These are phyloP conservation scores for Vaccinium macrocarpon DNA, from an alignment of 148 eudicot genomes.

Conservation along the genomic window DNA sequence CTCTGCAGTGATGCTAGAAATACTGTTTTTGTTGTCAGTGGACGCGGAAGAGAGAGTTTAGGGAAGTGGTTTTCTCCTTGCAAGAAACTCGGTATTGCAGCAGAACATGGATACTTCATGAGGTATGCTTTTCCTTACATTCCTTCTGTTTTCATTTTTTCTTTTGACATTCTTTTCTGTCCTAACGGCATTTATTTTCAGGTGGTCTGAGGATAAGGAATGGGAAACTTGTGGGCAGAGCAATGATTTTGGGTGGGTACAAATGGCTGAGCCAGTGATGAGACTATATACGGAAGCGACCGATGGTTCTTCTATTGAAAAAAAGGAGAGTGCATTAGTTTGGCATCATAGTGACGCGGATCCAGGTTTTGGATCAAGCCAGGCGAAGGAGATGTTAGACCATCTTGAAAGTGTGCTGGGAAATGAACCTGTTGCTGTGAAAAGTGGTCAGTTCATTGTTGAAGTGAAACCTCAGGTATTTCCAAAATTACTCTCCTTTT, in stretches of 20 bases:
- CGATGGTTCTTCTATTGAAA: slow-evolving; percentile 45
- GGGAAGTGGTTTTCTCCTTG: slow-evolving; percentile 52
- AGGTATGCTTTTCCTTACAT: slow-evolving; percentile 24
- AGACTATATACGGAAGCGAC: slow-evolving; percentile 41
- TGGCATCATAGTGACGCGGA: slow-evolving; percentile 53
- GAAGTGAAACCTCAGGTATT: slow-evolving; percentile 52
- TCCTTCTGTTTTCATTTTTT: background rate
- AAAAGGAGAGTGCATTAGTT: slow-evolving; percentile 47
- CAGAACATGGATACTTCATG: slow-evolving; percentile 48
- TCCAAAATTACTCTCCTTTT: background rate
- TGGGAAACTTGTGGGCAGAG: slow-evolving; percentile 40
- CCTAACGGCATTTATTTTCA: slow-evolving; percentile 14
- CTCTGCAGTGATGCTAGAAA: slow-evolving; percentile 31
- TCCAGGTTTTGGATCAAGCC: slow-evolving; percentile 44
- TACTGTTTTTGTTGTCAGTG: slow-evolving; percentile 47
- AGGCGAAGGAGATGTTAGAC: slow-evolving; percentile 52
- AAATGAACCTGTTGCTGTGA: slow-evolving; percentile 49
- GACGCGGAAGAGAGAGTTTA: slow-evolving; percentile 43
- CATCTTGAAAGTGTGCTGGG: slow-evolving; percentile 48
- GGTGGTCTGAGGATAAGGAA: slow-evolving; percentile 38
- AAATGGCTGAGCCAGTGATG: slow-evolving; percentile 49
- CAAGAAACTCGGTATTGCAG: slow-evolving; percentile 43
- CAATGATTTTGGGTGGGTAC: slow-evolving; percentile 48
- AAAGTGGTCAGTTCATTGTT: slow-evolving; percentile 46
- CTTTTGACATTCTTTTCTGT: background rate